Evolutionary conservation across 768 basidiomycete genomes (phyloP).

Genomic region (Hypsizygus marmoreus): DNA sequence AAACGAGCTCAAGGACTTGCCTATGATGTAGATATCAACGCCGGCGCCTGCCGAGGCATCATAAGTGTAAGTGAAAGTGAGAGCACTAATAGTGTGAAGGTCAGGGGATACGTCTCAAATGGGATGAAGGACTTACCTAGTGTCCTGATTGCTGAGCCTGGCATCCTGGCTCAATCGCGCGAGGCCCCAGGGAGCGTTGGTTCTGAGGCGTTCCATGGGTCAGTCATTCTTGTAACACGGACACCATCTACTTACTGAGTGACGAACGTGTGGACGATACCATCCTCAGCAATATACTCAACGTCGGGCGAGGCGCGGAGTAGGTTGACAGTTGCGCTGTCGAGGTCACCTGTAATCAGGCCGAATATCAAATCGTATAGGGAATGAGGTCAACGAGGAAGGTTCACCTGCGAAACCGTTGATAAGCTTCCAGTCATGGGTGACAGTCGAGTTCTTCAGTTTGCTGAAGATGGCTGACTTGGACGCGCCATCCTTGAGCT

Average conservation of each 20-base stretch:
- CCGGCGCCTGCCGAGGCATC: slow-evolving; percentile 16
- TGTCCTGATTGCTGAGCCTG: slow-evolving; percentile 16
- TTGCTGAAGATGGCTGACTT: slow-evolving; percentile 16
- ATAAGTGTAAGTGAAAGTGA: slow-evolving; percentile 17
- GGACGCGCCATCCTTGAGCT: slow-evolving; percentile 31
- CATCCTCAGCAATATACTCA: slow-evolving; percentile 19
- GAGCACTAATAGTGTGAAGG: slow-evolving; percentile 3
- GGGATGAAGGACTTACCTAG: slow-evolving; percentile 1
- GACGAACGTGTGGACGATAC: slow-evolving; percentile 24
- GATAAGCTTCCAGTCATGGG: slow-evolving; percentile 27
- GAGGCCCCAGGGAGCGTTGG: slow-evolving; percentile 35
- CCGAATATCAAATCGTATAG: no score
- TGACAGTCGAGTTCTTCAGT: slow-evolving; percentile 5
- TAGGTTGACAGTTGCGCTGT: slow-evolving; percentile 18
- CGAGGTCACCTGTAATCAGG: slow-evolving; percentile 9
- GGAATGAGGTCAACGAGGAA: neutral
- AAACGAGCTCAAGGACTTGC: slow-evolving; percentile 22
- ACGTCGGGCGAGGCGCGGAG: slow-evolving; percentile 27
- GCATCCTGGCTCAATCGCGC: slow-evolving; percentile 23
- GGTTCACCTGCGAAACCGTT: slow-evolving; percentile 32
- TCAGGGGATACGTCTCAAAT: neutral
- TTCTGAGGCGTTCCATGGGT: slow-evolving; percentile 12
- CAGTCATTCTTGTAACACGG: neutral
- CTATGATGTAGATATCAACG: slow-evolving; percentile 39
- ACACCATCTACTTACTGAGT: slow-evolving; percentile 19